Base-by-base conservation (phyloP, 2,329 filamentous ascomycete species). In the Keithomyces neogunnii region DNA sequence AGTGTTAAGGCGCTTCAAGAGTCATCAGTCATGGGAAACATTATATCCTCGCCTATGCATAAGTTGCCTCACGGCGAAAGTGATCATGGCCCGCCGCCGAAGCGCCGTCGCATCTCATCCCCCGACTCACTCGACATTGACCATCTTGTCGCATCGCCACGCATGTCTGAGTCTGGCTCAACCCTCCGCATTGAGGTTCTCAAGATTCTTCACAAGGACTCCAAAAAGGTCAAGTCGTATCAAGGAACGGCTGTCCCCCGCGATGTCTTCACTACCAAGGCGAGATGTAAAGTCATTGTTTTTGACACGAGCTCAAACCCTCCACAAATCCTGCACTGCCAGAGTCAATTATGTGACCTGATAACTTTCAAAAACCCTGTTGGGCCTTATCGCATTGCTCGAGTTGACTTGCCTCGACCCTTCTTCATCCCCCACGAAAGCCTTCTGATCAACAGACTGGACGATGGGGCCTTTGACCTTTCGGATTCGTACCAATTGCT, bases 311-410 rank as follows among this genome's bases (percentile, higher is more conserved):
- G 61, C 49, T 61, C 60, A 19, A 68, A 64, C 46, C 64, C 67
- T 53, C 60, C 66, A 31, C 67, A 72, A 48, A 66, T 78, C 5
- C 62, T 82, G 52, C 71, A 79, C 58, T 77, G 76, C 55, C 73
- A 78, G 58, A 79, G 73, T 54, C 76, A 81, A 59, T 63, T 74
- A 7, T 81, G 78, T 64, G 72, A 72, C 43, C 65, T 82, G 54
- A 73, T 69, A 48, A 67, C 76, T 3, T 76, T 73, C 59, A 73
- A 74, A 56, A 75, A 76, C 38, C 65, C 73, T 2, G 67, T 71
- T 48, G 73, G 70, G 31, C 69, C 70, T 47, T 69, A 73, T 44
- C 69, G 67, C 32, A 70, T 77, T 52, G 73, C 75, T 10, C 71
- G 74, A 45, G 66, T 81, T 30, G 71, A 74, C 55, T 59, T 78